Base-by-base conservation (phyloP, 306 rosid species). In the Clitoria ternatea region DNA sequence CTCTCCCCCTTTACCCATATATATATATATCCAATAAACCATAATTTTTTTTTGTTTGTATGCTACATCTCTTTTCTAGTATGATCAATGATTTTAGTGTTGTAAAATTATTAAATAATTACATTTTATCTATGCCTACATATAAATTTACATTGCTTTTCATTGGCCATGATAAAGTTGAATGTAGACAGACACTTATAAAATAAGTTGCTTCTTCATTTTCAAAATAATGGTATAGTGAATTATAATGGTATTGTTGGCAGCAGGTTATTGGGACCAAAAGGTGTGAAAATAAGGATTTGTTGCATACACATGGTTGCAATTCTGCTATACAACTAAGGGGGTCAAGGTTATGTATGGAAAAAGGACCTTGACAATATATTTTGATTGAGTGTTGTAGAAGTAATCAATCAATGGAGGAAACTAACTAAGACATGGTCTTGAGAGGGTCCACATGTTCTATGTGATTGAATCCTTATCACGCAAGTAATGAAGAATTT, bases 261-360 rank as follows among this genome's bases (percentile, higher is more conserved):
- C 63, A 29, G 36, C 26, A 63, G 62, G 52, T 14, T 4, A 12
- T 2, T 26, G 74, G 77, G 86, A 66, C 85, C 82, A 59, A 19
- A 54, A 6, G 35, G 61, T 54, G 2, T 22, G 35, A 68, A 24
- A 62, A 70, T 48, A 57, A 42, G 37, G 76, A 75, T 73, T 69
- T 35, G 59, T 61, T 64, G 74, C 79, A 61, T 49, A 60, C 33
- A 77, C 67, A 74, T 42, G 40, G 74, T 49, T 71, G 77, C 69
- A 40, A 11, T 70, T 43, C 43, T 50, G 72, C 52, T 42, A 17
- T 60, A 74, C 81, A 81, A 84, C 88, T 86, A 66, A 75, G 68
- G 42, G 77, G 37, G 4, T 65, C 73, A 76, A 63, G 56, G 65
- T 49, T 59, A 69, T 18, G 63, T 66, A 48, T 30, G 30, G 37